Percentiles rank a stretch among this genome's conserved stretches.
Conservation (phyloP, 2,329 filamentous ascomycete genomes). For the Stromatinia cepivora region DNA sequence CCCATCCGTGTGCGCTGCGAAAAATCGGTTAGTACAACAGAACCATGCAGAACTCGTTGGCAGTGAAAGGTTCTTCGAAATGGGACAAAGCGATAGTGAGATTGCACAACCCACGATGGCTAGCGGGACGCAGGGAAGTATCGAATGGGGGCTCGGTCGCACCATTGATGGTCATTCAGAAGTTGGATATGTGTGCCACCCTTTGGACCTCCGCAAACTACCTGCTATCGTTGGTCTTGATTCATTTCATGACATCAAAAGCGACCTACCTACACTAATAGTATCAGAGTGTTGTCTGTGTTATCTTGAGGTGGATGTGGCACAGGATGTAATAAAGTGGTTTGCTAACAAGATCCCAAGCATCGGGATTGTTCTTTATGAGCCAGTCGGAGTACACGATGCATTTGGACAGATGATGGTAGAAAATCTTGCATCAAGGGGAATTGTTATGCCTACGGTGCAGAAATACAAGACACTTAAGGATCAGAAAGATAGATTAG, state of each 20-base stretch:
- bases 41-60: conserved; percentile 14
- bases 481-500: conserved; percentile 68
- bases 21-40: conserved; percentile 30
- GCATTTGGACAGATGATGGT: conserved; percentile 92
- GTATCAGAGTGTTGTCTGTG: conserved; percentile 95
- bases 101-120: conserved; percentile 39
- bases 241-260: conserved; percentile 50
- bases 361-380: conserved; percentile 74
- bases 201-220: conserved; percentile 42
- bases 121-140: conserved; percentile 24
- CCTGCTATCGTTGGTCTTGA: conserved; percentile 25
- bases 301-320: conserved; percentile 70
- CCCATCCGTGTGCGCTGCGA: conserved; percentile 66
- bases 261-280: conserved; percentile 72
- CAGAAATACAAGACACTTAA: conserved; percentile 66
- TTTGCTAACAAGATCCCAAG: conserved; percentile 55
- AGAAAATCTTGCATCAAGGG: conserved; percentile 77
- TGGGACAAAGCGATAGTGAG: neutral
- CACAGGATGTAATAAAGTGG: conserved; percentile 63
- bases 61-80: conserved; percentile 6
- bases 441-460: conserved; percentile 82
- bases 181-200: conserved; percentile 50
- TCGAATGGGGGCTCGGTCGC: conserved; percentile 38
- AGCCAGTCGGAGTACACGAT: conserved; percentile 81
- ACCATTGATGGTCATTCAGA: conserved; percentile 26